These are phyloP conservation scores for Fraxinus xanthoxyloides DNA, from an alignment of 305 asterid genomes.

Conservation along the genomic window DNA sequence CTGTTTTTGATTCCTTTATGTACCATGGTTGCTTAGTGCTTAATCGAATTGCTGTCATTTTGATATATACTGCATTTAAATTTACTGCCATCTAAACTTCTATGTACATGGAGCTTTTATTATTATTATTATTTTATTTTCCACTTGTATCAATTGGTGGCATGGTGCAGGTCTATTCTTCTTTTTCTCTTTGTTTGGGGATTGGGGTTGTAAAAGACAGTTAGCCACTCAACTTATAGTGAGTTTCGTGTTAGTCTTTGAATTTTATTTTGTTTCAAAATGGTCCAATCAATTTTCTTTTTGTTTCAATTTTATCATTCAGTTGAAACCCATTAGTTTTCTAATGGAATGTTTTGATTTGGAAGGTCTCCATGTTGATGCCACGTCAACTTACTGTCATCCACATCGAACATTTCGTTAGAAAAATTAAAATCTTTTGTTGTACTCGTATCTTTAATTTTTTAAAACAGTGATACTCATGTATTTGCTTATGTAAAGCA, in stretches of 20 bases:
- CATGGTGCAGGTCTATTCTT: neutral
- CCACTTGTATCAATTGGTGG: neutral
- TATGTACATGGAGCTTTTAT: neutral
- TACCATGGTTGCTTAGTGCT: neutral
- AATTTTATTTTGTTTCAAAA: neutral
- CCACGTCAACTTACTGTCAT: neutral
- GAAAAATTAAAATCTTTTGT: neutral
- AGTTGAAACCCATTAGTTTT: neutral
- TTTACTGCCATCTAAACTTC: neutral
- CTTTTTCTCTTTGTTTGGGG: neutral
- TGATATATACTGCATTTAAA: neutral
- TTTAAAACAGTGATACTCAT: neutral
- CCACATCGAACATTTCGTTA: neutral
- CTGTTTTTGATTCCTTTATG: neutral
- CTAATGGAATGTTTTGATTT: neutral
- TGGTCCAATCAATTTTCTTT: neutral
- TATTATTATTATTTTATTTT: too few species aligned
- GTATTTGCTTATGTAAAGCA: neutral
- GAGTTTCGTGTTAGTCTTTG: neutral
- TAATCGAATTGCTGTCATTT: neutral
- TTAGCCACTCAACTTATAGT: neutral
- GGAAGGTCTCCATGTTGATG: neutral
- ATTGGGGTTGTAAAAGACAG: neutral
- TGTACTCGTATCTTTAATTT: neutral
- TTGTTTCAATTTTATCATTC: neutral